Evolutionary conservation across 805 yeast genomes (phyloP), one percentile per base, ranked within the genome.

Genomic region (Candida corydali): DNA sequence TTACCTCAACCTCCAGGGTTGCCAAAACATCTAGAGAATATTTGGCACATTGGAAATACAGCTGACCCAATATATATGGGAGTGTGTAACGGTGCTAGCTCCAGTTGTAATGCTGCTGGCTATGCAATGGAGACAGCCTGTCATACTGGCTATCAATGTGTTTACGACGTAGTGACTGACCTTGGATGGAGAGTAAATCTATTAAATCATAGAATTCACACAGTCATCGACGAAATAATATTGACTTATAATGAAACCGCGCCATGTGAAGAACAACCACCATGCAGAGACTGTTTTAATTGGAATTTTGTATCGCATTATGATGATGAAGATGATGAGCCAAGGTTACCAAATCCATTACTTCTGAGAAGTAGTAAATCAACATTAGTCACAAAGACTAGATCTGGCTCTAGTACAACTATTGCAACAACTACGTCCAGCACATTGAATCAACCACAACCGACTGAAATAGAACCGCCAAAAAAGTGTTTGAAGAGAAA

Each of bases 61-160:
- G 98, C 96, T 0, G 98, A 93, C 56, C 98, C 98, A 1, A 86
- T 93, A 2, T 93, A 72, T 52, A 83, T 89, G 91, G 98, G 98
- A 0, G 89, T 87, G 7, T 93, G 98, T 57, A 88, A 85, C 52
- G 98, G 98, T 8, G 94, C 93, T 1, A 78, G 91, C 3, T 82
- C 94, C 0, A 61, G 89, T 1, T 93, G 98, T 59, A 80, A 91
- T 41, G 70, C 86, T 7, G 96, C 86, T 1, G 98, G 98, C 0
- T 93, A 87, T 58, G 98, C 98, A 8, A 82, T 93, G 96, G 98
- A 93, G 52, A 82, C 96, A 0, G 82, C 81, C 31, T 93, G 98
- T 55, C 98, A 93, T 57, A 75, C 95, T 0, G 98, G 98, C 0
- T 74, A 73, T 55, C 77, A 78, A 37, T 93, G 98, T 57, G 72